Conservation (phyloP, 805 yeast genomes). For the Clavispora carvajalis region DNA sequence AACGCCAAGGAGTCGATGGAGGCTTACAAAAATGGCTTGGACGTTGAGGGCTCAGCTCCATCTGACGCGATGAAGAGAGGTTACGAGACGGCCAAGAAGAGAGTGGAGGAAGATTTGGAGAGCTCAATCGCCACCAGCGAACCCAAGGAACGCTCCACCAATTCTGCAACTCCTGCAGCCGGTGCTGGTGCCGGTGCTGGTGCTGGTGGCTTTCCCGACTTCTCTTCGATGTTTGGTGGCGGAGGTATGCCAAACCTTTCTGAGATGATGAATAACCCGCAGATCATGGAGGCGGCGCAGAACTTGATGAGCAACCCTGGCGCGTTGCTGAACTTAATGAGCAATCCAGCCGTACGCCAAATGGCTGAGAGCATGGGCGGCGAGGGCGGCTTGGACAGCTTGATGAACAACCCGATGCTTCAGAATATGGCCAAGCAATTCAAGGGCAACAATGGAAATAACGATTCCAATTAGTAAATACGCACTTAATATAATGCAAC, state of each 20-base stretch:
- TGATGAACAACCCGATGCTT: conserved; percentile 79
- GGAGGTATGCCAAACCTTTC: conserved; percentile 67
- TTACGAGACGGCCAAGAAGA: conserved; percentile 85
- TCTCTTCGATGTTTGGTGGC: conserved; percentile 64
- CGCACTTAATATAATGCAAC: neutral
- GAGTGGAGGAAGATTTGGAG: conserved; percentile 72
- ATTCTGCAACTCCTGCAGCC: conserved; percentile 12
- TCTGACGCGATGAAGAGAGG: conserved; percentile 91
- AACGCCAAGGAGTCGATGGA: conserved; percentile 84
- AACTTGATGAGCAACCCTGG: conserved; percentile 81
- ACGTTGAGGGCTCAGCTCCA: conserved; percentile 78
- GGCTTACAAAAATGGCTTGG: conserved; percentile 85
- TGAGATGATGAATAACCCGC: conserved; percentile 48
- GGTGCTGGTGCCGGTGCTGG: conserved; percentile 37
- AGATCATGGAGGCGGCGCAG: conserved; percentile 83
- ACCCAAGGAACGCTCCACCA: conserved; percentile 2
- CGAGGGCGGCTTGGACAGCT: conserved; percentile 48
- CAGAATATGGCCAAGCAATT: conserved; percentile 60
- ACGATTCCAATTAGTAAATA: neutral
- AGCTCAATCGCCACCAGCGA: conserved; percentile 30
- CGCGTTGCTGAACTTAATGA: conserved; percentile 68
- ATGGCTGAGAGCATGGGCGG: conserved; percentile 82
- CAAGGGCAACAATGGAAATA: conserved; percentile 43
- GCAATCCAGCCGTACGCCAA: conserved; percentile 71
- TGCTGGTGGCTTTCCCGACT: conserved; percentile 66